Evolutionary conservation across 345 rosid genomes (phyloP), one percentile per base, ranked within the genome.

Genomic region (Linum usitatissimum): DNA sequence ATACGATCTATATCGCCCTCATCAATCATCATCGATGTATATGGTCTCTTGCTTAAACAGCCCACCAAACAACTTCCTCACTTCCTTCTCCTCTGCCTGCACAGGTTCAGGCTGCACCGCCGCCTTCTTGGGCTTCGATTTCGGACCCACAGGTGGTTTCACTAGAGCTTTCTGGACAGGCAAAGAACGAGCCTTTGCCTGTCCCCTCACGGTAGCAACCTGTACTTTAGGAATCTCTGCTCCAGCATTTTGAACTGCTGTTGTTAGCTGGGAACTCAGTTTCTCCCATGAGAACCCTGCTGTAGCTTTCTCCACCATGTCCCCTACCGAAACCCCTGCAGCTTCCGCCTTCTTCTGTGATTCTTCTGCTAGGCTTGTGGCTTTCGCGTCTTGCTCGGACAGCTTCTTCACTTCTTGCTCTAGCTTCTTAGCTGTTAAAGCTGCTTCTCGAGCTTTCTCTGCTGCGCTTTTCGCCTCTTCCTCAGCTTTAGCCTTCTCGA

Each of bases 1-100:
- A 18, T 28, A 55, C 59, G 30, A 10, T 20, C 59, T 28, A 19
- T 9, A 4, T 18, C 30, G 9, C 28, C 28, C 30, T 20, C 59
- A 9, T 85, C 76, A 88, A 18, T 86, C 90, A 42, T 92, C 97
- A 18, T 92, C 97, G 6, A 92, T 40, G 42, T 84, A 92, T 58
- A 89, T 77, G 31, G 98, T 92, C 77, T 92, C 98, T 71, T 92
- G 98, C 81, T 84, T 62, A 75, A 92, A 89, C 66, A 92, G 66
- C 20, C 97, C 98, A 12, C 98, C 97, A 38, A 92, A 86, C 64
- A 84, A 71, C 70, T 92, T 92, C 78, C 84, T 84, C 66, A 83
- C 84, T 64, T 92, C 95, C 36, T 65, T 77, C 7, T 75, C 53
- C 71, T 87, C 84, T 0, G 73, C 63, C 62, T 64, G 55, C 56